phyloP scores from a whole-genome alignment of 176 grass and related monocot genomes.

The Poa annua region DNA sequence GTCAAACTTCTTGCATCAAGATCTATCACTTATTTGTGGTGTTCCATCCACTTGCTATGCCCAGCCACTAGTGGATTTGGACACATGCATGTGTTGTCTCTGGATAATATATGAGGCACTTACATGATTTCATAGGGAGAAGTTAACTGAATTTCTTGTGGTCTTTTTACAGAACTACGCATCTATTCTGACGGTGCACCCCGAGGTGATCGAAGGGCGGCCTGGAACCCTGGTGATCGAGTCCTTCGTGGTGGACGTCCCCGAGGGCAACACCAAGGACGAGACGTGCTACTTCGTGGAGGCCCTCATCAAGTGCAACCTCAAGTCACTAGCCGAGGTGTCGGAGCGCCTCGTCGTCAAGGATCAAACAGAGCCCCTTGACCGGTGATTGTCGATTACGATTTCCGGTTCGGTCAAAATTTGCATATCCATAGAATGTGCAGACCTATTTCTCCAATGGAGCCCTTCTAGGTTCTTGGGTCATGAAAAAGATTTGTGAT shows the following conservation, averaged over 20 bases:
- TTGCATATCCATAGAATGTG: slow-evolving; percentile 27
- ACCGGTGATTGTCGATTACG: slow-evolving; percentile 31
- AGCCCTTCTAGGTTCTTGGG: slow-evolving; percentile 45
- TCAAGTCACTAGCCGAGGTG: slow-evolving; percentile 86
- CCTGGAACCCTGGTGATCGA: slow-evolving; percentile 85
- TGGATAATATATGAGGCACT: slow-evolving; percentile 25
- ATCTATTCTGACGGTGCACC: slow-evolving; percentile 86
- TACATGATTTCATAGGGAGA: background rate
- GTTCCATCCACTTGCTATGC: slow-evolving; percentile 46
- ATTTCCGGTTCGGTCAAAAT: background rate
- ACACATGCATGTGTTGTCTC: slow-evolving; percentile 40
- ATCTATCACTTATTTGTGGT: slow-evolving; percentile 39
- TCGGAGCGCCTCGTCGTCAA: slow-evolving; percentile 70
- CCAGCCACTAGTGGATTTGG: slow-evolving; percentile 33
- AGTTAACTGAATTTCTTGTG: slow-evolving; percentile 34
- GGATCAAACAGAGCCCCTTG: slow-evolving; percentile 66
- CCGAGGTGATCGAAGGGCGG: slow-evolving; percentile 79
- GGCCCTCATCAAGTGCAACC: slow-evolving; percentile 93
- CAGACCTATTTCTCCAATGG: slow-evolving; percentile 53
- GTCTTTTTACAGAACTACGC: slow-evolving; percentile 77
- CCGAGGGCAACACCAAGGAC: slow-evolving; percentile 86
- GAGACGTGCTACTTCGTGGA: slow-evolving; percentile 95
- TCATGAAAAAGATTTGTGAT: slow-evolving; percentile 40
- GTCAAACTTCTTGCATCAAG: slow-evolving; percentile 40
- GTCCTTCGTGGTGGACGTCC: slow-evolving; percentile 87